These are phyloP conservation scores for Rubus parviflorus DNA, from an alignment of 306 rosid genomes.

Conservation along the genomic window DNA sequence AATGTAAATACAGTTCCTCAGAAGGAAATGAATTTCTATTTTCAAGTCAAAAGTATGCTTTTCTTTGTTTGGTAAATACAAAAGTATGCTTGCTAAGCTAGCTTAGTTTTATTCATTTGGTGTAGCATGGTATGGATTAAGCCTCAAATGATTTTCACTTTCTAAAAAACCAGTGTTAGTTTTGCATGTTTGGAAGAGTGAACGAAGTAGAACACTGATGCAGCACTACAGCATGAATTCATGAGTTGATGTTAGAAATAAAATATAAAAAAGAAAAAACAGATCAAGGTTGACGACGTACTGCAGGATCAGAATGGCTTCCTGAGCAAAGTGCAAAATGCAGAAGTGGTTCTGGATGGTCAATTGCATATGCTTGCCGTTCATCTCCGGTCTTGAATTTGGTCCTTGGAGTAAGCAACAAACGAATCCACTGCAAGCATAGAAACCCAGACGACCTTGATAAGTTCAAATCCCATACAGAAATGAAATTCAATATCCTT, in stretches of 20 bases:
- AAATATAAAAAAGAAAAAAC: not conserved
- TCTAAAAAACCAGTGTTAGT: not conserved
- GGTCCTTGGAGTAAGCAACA: constrained; percentile 60
- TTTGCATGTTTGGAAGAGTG: constrained; percentile 1
- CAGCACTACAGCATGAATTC: not conserved
- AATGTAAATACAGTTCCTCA: not conserved
- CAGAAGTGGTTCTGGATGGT: constrained; percentile 77
- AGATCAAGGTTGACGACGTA: constrained; percentile 32
- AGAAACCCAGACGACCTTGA: constrained; percentile 7
- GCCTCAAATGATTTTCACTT: not conserved
- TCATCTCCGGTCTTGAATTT: constrained; percentile 75
- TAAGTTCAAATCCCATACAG: not conserved
- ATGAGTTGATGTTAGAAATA: not conserved
- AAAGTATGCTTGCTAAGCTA: not conserved
- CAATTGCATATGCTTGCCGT: constrained; percentile 58
- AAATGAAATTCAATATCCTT: not conserved
- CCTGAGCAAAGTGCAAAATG: constrained; percentile 88
- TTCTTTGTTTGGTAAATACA: not conserved
- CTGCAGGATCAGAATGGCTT: constrained; percentile 98
- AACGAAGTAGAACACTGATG: not conserved
- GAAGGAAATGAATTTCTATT: not conserved
- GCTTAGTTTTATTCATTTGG: not conserved
- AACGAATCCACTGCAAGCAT: constrained; percentile 74
- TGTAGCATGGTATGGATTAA: not conserved
- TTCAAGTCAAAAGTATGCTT: constrained; percentile 1